Evolutionary conservation across 2,329 filamentous ascomycete species (phyloP).

Genomic region (Penicillium sp.): DNA sequence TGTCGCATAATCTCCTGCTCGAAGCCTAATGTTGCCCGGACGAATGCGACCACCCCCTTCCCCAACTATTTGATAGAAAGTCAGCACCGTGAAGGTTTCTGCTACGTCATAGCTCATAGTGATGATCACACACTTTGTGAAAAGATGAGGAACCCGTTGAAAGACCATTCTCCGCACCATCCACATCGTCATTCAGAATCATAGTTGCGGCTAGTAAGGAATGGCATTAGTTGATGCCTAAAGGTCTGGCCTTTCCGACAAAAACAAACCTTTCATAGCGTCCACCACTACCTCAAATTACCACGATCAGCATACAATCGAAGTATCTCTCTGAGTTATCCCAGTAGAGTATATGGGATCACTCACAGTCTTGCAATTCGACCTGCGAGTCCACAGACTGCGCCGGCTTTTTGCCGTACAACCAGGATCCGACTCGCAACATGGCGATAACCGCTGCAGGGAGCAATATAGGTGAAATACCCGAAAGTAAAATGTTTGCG

Average conservation of each 20-base stretch:
- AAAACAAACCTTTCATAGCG: slow-evolving; percentile 44
- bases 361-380: slow-evolving; percentile 53
- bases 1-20: slow-evolving; percentile 89
- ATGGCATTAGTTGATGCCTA: slow-evolving; percentile 1
- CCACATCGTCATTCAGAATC: slow-evolving; percentile 89
- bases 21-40: slow-evolving; percentile 82
- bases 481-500: neutral
- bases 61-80: slow-evolving; percentile 59
- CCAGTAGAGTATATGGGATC: slow-evolving; percentile 21
- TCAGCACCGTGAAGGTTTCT: slow-evolving; percentile 1
- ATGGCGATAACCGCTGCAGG: slow-evolving; percentile 24
- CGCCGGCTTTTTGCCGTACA: slow-evolving; percentile 46
- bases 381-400: slow-evolving; percentile 58
- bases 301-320: slow-evolving; percentile 20
- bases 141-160: slow-evolving; percentile 77
- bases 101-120: slow-evolving; percentile 10
- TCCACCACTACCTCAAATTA: slow-evolving; percentile 34
- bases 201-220: slow-evolving; percentile 58
- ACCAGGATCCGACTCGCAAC: slow-evolving; percentile 46
- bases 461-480: neutral
- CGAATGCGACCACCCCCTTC: slow-evolving; percentile 76
- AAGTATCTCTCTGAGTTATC: neutral
- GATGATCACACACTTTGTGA: slow-evolving; percentile 60
- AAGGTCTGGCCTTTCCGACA: neutral
- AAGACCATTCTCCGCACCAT: slow-evolving; percentile 72